Evolutionary conservation across 352 stramenopile genomes (phyloP).

Genomic region (Phytophthora pisi): DNA sequence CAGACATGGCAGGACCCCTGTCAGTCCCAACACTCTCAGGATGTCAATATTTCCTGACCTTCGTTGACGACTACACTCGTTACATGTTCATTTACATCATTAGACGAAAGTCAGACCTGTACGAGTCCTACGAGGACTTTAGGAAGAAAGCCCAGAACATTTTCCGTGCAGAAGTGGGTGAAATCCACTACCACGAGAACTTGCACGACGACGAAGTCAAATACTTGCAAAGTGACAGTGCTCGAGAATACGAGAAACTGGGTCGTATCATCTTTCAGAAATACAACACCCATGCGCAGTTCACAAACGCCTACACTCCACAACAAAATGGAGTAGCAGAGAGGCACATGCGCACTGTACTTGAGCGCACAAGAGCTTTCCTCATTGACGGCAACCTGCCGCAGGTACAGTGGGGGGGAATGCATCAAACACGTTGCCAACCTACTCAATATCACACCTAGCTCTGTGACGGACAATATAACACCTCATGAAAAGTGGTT

Average conservation of each 20-base stretch:
- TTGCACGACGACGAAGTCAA: constrained; percentile 14
- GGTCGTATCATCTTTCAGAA: constrained; percentile 25
- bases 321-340: constrained; percentile 34
- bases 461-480: constrained; percentile 16
- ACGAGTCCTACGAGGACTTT: constrained; percentile 23
- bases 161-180: constrained; percentile 4
- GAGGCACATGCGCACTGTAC: constrained; percentile 28
- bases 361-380: constrained; percentile 21
- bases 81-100: not conserved
- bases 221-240: constrained; percentile 29
- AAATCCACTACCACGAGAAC: constrained; percentile 10
- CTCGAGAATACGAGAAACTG: constrained; percentile 27
- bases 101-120: constrained; percentile 17
- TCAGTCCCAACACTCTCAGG: too few relatives aligned
- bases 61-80: too few relatives aligned
- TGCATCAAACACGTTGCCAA: constrained; percentile 8
- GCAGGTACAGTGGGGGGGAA: not conserved
- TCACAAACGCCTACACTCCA: constrained; percentile 31
- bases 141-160: constrained; percentile 16
- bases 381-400: constrained; percentile 26
- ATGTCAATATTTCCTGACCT: too few relatives aligned
- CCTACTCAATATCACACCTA: constrained; percentile 21
- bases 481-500: constrained; percentile 23
- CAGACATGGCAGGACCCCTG: not conserved
- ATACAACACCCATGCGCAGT: constrained; percentile 25